Percentiles rank a stretch among this genome's conserved stretches.
Evolutionary conservation across 148 eudicot genomes (phyloP).

Genomic region (Rhododendron simsii): DNA sequence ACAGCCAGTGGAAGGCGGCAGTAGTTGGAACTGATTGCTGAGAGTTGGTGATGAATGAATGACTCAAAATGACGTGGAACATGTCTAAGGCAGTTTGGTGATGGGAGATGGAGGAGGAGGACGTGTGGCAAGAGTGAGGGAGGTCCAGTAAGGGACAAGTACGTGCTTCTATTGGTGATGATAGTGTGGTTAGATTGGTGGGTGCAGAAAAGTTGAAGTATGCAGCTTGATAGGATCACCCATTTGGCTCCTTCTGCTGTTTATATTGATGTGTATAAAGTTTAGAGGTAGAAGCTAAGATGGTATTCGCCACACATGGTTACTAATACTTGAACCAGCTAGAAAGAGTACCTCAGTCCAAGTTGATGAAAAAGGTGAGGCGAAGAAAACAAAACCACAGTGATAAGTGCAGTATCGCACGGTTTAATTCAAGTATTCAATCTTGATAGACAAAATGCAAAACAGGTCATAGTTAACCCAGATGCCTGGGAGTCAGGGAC

Average conservation of each 20-base stretch:
- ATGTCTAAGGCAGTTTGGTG: neutral
- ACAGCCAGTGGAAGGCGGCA: neutral
- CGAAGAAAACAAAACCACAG: neutral
- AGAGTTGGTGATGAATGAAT: neutral
- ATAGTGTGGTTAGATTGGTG: neutral
- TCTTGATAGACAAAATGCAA: neutral
- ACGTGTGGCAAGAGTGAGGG: neutral
- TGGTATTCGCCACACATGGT: neutral
- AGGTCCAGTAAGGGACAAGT: neutral
- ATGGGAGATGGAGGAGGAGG: neutral
- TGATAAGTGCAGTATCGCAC: neutral
- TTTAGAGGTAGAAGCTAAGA: neutral
- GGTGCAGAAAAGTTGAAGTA: neutral
- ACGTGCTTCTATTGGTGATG: neutral
- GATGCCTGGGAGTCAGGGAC: neutral
- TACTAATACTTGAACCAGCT: neutral
- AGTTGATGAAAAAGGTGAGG: neutral
- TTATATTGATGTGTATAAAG: neutral
- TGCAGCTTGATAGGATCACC: neutral
- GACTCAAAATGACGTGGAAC: neutral
- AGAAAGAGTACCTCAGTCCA: neutral
- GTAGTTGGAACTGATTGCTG: neutral
- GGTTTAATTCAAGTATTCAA: neutral
- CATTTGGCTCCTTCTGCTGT: neutral
- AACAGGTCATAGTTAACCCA: neutral